A percentile compares a stretch with the other conserved stretches of the same genome.
These are phyloP conservation scores for Penicillium maclennaniae DNA, from an alignment of 495 filamentous ascomycete genomes.

Conservation along the genomic window DNA sequence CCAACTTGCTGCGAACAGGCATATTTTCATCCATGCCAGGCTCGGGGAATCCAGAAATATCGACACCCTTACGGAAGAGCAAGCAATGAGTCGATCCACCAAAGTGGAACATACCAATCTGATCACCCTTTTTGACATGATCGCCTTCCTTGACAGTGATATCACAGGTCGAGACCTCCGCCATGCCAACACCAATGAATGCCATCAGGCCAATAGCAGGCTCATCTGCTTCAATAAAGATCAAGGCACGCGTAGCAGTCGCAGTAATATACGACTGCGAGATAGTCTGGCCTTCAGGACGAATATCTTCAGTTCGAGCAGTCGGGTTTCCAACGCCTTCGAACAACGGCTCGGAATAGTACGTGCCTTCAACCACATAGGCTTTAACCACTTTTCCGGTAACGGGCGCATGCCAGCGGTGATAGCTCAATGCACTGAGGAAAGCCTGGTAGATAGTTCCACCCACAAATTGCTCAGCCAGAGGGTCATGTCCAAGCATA, in stretches of 20 bases:
- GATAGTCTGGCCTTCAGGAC: conserved; percentile 55
- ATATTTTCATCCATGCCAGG: conserved; percentile 49
- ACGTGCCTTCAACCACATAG: conserved; percentile 58
- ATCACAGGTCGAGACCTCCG: conserved; percentile 66
- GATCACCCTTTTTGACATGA: conserved; percentile 58
- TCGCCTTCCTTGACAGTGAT: conserved; percentile 60
- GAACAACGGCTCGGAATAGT: conserved; percentile 61
- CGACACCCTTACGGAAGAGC: conserved; percentile 45
- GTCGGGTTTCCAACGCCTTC: conserved; percentile 42
- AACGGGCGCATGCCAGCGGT: conserved; percentile 68
- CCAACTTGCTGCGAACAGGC: conserved; percentile 52
- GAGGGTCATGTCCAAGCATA: conserved; percentile 55
- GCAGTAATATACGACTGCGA: conserved; percentile 60
- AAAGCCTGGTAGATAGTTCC: conserved; percentile 68
- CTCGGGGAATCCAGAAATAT: conserved; percentile 46
- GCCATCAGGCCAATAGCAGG: conserved; percentile 62
- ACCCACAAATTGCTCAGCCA: conserved; percentile 51
- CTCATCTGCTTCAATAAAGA: conserved; percentile 68
- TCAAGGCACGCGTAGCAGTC: conserved; percentile 55
- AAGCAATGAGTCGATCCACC: conserved; percentile 64
- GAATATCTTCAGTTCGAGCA: conserved; percentile 50
- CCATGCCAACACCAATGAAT: conserved; percentile 66
- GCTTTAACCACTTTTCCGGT: conserved; percentile 53
- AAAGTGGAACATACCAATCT: conserved; percentile 73
- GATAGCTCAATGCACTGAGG: conserved; percentile 60